These are phyloP conservation scores for Didymella sp. DNA, from an alignment of 2,329 filamentous ascomycete genomes.

Conservation along the genomic window DNA sequence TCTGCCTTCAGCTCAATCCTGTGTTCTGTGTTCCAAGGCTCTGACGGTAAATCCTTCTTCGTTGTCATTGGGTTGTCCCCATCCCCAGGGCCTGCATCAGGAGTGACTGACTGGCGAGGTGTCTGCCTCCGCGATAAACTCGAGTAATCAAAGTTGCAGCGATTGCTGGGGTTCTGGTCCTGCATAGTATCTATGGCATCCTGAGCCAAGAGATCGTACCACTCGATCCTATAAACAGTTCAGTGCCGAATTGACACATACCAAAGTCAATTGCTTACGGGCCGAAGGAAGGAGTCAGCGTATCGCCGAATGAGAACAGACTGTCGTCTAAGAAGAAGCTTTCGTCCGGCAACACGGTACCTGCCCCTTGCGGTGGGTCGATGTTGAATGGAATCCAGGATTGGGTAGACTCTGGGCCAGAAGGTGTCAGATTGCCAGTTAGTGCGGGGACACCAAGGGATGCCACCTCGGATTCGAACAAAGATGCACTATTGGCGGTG, in stretches of 20 bases:
- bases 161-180: constrained; percentile 40
- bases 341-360: constrained; percentile 30
- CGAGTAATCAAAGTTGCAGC: constrained; percentile 52
- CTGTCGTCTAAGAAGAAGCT: constrained; percentile 36
- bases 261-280: constrained; percentile 31
- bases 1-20: constrained; percentile 41
- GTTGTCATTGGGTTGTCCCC: constrained; percentile 9
- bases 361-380: constrained; percentile 22
- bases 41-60: constrained; percentile 17
- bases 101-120: constrained; percentile 32
- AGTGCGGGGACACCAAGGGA: constrained; percentile 6
- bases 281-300: constrained; percentile 50
- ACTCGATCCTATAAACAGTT: constrained; percentile 43
- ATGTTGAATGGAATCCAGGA: constrained; percentile 27
- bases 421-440: constrained; percentile 13
- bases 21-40: constrained; percentile 37
- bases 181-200: constrained; percentile 50
- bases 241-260: background rate
- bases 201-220: constrained; percentile 57
- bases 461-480: constrained; percentile 8
- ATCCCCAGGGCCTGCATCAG: constrained; percentile 30
- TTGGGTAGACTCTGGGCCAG: constrained; percentile 15
- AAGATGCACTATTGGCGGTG: background rate
- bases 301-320: constrained; percentile 34
- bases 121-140: constrained; percentile 53